Conservation (phyloP, 257 asterid species). For the Mitragyna speciosa region DNA sequence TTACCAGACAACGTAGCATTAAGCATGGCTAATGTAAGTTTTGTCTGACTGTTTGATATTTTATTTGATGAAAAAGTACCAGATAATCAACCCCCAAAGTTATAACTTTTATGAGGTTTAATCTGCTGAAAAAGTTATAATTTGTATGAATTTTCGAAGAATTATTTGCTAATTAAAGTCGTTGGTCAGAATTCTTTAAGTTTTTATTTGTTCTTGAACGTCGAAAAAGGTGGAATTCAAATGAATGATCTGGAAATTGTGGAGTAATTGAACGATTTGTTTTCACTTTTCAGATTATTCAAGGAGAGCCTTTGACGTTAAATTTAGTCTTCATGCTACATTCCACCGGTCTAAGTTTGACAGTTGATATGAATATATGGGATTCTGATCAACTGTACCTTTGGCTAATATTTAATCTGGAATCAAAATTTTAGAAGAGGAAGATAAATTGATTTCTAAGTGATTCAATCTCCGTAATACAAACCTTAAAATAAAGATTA, state of each 20-base stretch:
- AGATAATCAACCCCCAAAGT: neutral
- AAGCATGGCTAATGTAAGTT: conserved; percentile 76
- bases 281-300: neutral
- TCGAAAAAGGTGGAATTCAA: neutral
- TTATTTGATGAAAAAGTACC: neutral
- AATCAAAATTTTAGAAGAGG: neutral
- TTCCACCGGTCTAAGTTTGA: neutral
- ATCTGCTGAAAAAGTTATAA: neutral
- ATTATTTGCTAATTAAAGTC: neutral
- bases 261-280: neutral
- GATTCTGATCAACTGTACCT: neutral
- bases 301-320: neutral
- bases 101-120: neutral
- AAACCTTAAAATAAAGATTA: neutral
- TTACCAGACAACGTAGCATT: conserved; percentile 63
- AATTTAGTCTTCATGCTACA: neutral
- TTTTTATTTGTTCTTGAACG: neutral
- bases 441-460: neutral
- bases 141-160: neutral
- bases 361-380: neutral
- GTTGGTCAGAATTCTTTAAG: neutral
- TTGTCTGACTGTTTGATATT: neutral
- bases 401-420: neutral
- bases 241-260: neutral
- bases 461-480: neutral